Conservation (phyloP, 257 asterid genomes). For the Salvia splendens region DNA sequence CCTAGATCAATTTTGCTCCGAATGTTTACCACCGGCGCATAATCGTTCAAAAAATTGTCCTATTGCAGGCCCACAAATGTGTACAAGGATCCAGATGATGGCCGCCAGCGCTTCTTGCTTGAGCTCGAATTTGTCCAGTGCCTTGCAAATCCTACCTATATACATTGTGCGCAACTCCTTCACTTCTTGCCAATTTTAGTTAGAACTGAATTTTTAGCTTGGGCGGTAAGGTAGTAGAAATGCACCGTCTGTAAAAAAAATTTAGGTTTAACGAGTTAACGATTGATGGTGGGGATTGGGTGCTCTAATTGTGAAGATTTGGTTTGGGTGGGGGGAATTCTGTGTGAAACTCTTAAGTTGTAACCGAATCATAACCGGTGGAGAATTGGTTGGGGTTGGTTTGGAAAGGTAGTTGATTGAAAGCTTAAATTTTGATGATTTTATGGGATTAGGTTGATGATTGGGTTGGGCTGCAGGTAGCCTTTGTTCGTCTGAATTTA, state of each 20-base stretch:
- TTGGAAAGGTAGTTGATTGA: background rate
- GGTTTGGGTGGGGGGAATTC: background rate
- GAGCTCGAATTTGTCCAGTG: constrained; percentile 94
- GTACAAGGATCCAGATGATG: constrained; percentile 91
- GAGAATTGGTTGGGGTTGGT: background rate
- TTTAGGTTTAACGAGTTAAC: no score
- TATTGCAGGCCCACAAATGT: constrained; percentile 49
- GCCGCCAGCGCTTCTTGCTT: constrained; percentile 85
- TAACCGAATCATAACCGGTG: background rate
- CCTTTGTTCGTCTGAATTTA: no score
- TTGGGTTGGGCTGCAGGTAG: background rate
- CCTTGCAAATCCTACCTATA: constrained; percentile 88
- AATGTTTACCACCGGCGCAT: background rate
- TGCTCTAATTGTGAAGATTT: background rate
- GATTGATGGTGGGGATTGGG: background rate
- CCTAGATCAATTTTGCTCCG: background rate
- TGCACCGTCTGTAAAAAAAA: background rate
- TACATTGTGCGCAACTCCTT: constrained; percentile 52
- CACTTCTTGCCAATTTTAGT: background rate
- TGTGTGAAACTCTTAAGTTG: background rate
- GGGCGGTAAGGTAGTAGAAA: background rate
- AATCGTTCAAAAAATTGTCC: background rate
- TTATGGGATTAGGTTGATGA: background rate
- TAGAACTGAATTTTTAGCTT: background rate
- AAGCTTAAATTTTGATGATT: no score